A percentile compares a stretch with the other conserved stretches of the same genome.
Conservation (phyloP, 2,329 filamentous ascomycete species). For the Ascocoryne sarcoides region DNA sequence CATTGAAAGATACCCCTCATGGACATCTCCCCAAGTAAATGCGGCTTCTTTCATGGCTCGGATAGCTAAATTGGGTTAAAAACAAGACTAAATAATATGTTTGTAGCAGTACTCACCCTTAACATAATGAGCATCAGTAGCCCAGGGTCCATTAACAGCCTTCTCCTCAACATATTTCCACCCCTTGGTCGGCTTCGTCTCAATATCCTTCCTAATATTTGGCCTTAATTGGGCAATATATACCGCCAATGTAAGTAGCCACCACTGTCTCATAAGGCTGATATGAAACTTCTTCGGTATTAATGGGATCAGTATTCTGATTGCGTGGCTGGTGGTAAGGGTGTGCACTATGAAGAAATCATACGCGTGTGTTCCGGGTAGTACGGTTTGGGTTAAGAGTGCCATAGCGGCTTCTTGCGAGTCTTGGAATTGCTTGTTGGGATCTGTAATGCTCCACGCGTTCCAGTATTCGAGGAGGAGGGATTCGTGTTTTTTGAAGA, state of each 20-base stretch:
- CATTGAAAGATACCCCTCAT: constrained; percentile 56
- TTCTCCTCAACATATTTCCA: constrained; percentile 72
- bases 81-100: not conserved
- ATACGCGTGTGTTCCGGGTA: constrained; percentile 53
- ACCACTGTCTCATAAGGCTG: constrained; percentile 75
- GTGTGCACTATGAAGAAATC: constrained; percentile 79
- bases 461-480: constrained; percentile 85
- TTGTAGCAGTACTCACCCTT: constrained; percentile 56
- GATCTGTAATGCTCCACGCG: constrained; percentile 65
- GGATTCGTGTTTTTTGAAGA: constrained; percentile 62
- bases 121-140: constrained; percentile 73
- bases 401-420: constrained; percentile 55
- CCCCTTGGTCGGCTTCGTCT: constrained; percentile 41
- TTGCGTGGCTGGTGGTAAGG: constrained; percentile 77
- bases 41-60: constrained; percentile 68
- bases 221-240: constrained; percentile 73
- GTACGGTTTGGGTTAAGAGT: constrained; percentile 52
- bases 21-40: constrained; percentile 63
- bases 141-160: constrained; percentile 58
- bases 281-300: constrained; percentile 67
- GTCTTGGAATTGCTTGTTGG: constrained; percentile 64
- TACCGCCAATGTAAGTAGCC: constrained; percentile 69
- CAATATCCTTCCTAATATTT: constrained; percentile 53
- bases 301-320: constrained; percentile 74
- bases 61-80: constrained; percentile 39